Evolutionary conservation across 1,284 basidiomycete genomes (phyloP).

Genomic region (Microbotryum scabiosae): DNA sequence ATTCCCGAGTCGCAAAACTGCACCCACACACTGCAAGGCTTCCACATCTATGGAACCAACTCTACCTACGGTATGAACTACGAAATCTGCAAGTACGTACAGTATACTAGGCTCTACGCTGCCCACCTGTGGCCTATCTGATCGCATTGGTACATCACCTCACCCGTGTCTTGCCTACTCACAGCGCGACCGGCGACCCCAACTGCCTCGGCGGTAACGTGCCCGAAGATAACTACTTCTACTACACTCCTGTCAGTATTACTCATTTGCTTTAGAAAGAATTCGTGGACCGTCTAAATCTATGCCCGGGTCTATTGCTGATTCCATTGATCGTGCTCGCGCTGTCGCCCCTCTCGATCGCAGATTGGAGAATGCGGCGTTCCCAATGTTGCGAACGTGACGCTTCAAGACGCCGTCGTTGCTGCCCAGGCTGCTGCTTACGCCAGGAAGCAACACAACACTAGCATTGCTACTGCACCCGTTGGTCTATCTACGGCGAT

Average conservation of each 20-base stretch:
- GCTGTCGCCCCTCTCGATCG: not conserved
- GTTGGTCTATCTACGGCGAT: no score
- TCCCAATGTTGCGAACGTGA: slow-evolving; percentile 12
- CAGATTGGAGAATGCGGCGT: slow-evolving; percentile 18
- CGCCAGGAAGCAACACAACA: not conserved
- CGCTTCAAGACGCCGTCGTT: slow-evolving; percentile 10
- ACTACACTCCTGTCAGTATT: slow-evolving; percentile 24
- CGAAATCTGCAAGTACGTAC: not conserved
- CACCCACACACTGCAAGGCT: slow-evolving; percentile 31
- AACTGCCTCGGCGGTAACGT: slow-evolving; percentile 29
- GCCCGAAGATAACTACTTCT: slow-evolving; percentile 24
- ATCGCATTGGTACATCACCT: not conserved
- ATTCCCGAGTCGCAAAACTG: slow-evolving; percentile 32
- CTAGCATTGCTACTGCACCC: not conserved
- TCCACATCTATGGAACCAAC: slow-evolving; percentile 34
- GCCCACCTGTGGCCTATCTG: not conserved
- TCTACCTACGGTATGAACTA: slow-evolving; percentile 29
- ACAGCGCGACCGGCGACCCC: slow-evolving; percentile 14
- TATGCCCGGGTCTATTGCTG: no score
- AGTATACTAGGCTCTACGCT: not conserved
- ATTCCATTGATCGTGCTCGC: not conserved
- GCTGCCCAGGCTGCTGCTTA: not conserved
- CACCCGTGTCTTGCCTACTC: not conserved
- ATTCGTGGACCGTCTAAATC: no score
- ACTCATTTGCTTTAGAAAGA: no score